Evolutionary conservation across 2,329 filamentous ascomycete genomes (phyloP), one percentile per base, ranked within the genome.

Genomic region (Herpotrichia juniperi): DNA sequence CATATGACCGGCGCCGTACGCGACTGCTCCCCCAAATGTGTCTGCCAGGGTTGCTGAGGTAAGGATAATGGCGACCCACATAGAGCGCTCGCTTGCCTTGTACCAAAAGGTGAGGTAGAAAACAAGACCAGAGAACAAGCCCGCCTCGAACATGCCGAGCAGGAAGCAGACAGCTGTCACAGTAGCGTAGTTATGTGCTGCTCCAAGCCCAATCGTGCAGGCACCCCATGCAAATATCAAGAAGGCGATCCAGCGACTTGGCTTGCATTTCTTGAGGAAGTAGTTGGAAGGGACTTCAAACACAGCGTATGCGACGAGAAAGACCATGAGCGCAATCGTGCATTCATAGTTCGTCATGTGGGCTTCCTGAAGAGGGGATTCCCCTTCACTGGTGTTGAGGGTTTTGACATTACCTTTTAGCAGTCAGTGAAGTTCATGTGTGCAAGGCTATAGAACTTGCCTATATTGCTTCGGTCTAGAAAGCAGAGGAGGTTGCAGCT

Each of bases 291-390:
- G 83, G 4, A 64, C 70, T 56, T 78, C 76, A 46, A 78, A 71
- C 16, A 83, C 56, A 14, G 54, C 45, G n/a, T 66, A 66, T 1
- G 62, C 59, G n/a, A 66, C 55, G 6, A 62, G 51, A 44, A 67
- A 67, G 1, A 50, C 48, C 58, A 59, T 59, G 30, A 63, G 48
- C 6, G 60, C 59, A 30, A 63, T 56, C 4, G 52, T 58, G 22
- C 45, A 89, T 63, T 88, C 78, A 66, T 80, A 78, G 47, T 81
- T 77, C 2, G 81, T 83, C 81, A 88, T 87, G 58, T 78, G 59
- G 4, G 84, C 86, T 64, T 84, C 81, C 12, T 78, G 76, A 42
- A 87, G 80, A 60, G 89, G 79, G 72, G 88, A 84, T 67, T 89
- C 76, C 34, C 78, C 67, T 1, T 81, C 81, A 9, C 81, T 76